These are phyloP conservation scores for Magnusiomyces magnusii DNA, from an alignment of 1,139 yeast genomes.

Conservation along the genomic window DNA sequence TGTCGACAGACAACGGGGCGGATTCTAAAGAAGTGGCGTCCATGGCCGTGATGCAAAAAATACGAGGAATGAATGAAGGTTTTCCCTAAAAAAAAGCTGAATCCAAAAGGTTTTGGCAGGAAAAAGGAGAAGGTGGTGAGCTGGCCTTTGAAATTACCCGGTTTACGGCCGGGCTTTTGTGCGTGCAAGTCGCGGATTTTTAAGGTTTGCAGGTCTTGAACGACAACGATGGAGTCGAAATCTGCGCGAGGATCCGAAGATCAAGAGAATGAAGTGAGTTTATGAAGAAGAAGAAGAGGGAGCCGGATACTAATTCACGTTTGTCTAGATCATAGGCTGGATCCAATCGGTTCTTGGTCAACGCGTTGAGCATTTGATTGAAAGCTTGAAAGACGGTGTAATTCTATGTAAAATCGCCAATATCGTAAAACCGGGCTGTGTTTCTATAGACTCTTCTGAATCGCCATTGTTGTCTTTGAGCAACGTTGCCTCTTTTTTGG, in stretches of 20 bases:
- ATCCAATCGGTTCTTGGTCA: conserved; percentile 24
- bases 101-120: no score
- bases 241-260: not conserved
- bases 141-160: conserved; percentile 2
- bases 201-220: not conserved
- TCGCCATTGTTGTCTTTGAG: conserved; percentile 82
- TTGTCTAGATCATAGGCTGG: conserved; percentile 25
- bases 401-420: conserved; percentile 46
- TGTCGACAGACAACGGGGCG: conserved; percentile 23
- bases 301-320: no score
- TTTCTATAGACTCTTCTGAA: conserved; percentile 47
- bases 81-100: not conserved
- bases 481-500: conserved; percentile 65
- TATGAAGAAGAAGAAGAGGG: no score
- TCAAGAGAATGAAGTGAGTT: not conserved
- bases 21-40: not conserved
- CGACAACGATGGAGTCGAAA: not conserved
- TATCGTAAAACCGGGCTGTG: conserved; percentile 34
- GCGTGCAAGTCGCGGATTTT: not conserved
- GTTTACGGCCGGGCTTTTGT: not conserved
- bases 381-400: conserved; percentile 57
- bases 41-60: not conserved
- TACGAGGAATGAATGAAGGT: not conserved
- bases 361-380: conserved; percentile 37
- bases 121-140: not conserved